Conservation (phyloP, 768 basidiomycete genomes). For the Myochromella boudieri region DNA sequence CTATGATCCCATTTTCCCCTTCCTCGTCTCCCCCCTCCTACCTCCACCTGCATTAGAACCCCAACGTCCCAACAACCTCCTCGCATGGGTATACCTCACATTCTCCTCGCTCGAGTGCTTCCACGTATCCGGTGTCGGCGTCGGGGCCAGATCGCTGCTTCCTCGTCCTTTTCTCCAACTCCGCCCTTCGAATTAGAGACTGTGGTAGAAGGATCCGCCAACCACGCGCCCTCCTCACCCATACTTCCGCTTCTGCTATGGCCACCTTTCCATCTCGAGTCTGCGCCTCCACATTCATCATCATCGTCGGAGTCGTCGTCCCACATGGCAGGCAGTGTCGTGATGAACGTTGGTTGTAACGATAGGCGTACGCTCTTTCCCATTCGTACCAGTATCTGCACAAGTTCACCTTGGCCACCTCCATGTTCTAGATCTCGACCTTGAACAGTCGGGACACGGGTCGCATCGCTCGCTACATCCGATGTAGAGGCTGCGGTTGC, state of each 20-base stretch:
- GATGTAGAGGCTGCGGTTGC: conserved; percentile 13
- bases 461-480: conserved; percentile 7
- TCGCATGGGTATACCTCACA: conserved; percentile 61
- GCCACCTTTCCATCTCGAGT: background rate
- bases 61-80: conserved; percentile 46
- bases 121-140: conserved; percentile 71
- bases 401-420: background rate
- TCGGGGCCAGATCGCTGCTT: no score
- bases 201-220: no score
- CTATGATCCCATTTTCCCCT: no score
- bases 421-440: background rate
- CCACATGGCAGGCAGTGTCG: conserved; percentile 64
- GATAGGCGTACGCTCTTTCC: conserved; percentile 82
- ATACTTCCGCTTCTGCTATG: background rate
- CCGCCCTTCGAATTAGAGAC: conserved; percentile 20
- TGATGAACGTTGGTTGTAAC: conserved; percentile 72
- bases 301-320: conserved; percentile 29
- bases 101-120: conserved; percentile 78
- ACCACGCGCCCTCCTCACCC: background rate
- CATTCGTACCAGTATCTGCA: conserved; percentile 21
- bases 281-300: no score
- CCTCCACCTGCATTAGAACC: no score
- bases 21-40: no score
- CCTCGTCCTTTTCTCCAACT: conserved; percentile 13
- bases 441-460: background rate